Evolutionary conservation across 2,329 filamentous ascomycete species (phyloP), one percentile per base, ranked within the genome.

Genomic region (Colletotrichum endophyticum): DNA sequence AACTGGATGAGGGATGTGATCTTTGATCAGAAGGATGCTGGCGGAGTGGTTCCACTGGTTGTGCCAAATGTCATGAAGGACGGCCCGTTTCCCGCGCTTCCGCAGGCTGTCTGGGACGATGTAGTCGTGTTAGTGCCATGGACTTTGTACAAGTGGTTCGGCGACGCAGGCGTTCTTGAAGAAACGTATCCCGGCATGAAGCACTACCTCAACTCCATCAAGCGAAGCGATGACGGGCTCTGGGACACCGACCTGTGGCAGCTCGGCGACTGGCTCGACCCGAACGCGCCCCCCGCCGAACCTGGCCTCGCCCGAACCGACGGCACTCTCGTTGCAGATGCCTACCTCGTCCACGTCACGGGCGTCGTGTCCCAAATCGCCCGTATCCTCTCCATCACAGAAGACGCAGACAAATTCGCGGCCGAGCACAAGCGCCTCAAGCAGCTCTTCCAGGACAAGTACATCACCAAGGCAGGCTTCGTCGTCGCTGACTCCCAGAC

Each of bases 241-340:
- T 89, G 88, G 88, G 78, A 84, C 39, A 80, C 79, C 5, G 78
- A 77, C 16, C 66, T 76, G 8, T 82, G 81, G 66, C 87, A 89
- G 73, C 84, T 84, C 25, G 84, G 88, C 39, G 88, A 90, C 78
- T 89, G 88, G 88, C 83, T 89, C 1, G 88, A 89, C 72, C 88
- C 88, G 0, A 83, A 83, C 4, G 85, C 88, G 0, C 88, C 88
- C 0, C 83, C 85, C 0, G 82, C 86, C 1, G 79, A 85, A 22
- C 84, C 88, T 0, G 85, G 82, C 4, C 80, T 79, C 19, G 87
- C 85, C 0, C 84, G 83, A 0, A 89, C 88, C 0, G 82, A 86
- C 44, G 80, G 83, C 0, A 81, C 82, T 0, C 83, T 87, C 8
- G 87, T 89, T 0, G 87, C 88, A 0, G 87, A 90, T 66, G 87